Evolutionary conservation across 1,139 yeast genomes (phyloP), one percentile per base, ranked within the genome.

Genomic region (Debaryomyces psychrophilus): DNA sequence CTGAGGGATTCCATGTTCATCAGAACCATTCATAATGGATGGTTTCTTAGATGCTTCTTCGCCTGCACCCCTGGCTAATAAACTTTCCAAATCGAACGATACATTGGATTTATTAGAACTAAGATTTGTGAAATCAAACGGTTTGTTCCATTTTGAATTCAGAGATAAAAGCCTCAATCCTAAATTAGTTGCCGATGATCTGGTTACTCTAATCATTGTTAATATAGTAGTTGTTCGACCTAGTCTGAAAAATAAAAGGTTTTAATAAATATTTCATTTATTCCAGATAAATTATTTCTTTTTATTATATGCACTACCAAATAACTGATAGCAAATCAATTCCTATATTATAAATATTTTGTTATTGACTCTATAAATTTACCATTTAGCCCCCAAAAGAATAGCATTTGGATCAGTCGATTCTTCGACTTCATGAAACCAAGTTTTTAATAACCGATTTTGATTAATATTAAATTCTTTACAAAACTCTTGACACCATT

Each of bases 371-470:
- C 39, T 41, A 34, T 41, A 42, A 41, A 37, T 5, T 45, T 55
- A 75, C 80, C 80, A 75, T 50, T 71, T 75, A 8, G 77, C 74
- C 7, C 77, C 79, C 15, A 75, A 61, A 46, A 75, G 54, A 14
- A 71, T 66, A 8, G 73, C 64, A 39, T 70, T 65, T 3, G 79
- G 76, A 57, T 80, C 85, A 4, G 75, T 73, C 4, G 79, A 77
- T 54, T 76, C 71, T 47, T 77, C 83, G 41, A 81, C 79, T 44
- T 69, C 76, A 44, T 69, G 70, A 57, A 82, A 82, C 54, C 71
- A 68, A 1, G 83, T 78, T 44, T 68, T 63, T 48, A 73, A 60
- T 43, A 82, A 53, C 50, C 86, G 63, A 8, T 64, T 60, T 40
- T 64, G 67, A 18, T 52, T 49, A 7, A 78, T 59, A 3, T 59